Evolutionary conservation across 2,329 filamentous ascomycete species (phyloP).

Genomic region (Tolypocladium capitatum): DNA sequence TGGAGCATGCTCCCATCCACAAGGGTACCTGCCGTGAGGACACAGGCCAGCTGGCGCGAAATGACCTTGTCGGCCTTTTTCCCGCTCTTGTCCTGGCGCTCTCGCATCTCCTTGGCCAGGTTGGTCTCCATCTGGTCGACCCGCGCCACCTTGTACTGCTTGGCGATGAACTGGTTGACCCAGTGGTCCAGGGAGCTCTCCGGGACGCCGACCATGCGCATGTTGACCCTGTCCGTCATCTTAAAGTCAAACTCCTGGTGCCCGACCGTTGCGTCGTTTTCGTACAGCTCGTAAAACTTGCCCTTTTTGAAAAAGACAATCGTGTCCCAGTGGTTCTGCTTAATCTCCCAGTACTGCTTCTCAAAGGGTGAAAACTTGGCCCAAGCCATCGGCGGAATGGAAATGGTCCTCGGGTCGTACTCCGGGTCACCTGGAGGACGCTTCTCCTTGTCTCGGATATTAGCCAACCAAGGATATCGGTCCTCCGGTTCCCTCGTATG

Average conservation of each 20-base stretch:
- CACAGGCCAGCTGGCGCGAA: slow-evolving; percentile 74
- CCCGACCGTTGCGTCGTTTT: slow-evolving; percentile 92
- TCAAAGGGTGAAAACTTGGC: slow-evolving; percentile 83
- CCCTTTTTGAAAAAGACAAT: slow-evolving; percentile 99
- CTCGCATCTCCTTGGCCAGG: slow-evolving; percentile 95
- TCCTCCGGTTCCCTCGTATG: slow-evolving; percentile 72
- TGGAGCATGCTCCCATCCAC: slow-evolving; percentile 96
- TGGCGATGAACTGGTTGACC: slow-evolving; percentile 97
- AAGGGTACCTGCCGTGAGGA: slow-evolving; percentile 82
- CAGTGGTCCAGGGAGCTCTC: slow-evolving; percentile 92
- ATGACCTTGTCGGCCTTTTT: slow-evolving; percentile 91
- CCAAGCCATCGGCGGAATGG: slow-evolving; percentile 71
- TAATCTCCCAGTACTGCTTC: slow-evolving; percentile 98
- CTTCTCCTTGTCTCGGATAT: slow-evolving; percentile 71
- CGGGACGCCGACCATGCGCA: slow-evolving; percentile 98
- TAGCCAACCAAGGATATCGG: slow-evolving; percentile 81
- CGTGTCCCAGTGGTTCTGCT: slow-evolving; percentile 93
- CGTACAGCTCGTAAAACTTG: slow-evolving; percentile 97
- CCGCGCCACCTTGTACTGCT: slow-evolving; percentile 91
- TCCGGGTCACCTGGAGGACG: slow-evolving; percentile 70
- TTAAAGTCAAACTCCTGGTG: slow-evolving; percentile 97
- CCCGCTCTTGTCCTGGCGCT: slow-evolving; percentile 52
- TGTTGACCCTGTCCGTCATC: slow-evolving; percentile 94
- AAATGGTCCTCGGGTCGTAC: slow-evolving; percentile 84
- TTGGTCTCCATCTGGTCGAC: slow-evolving; percentile 97